A percentile compares a stretch with the other conserved stretches of the same genome.
Conservation (phyloP, 495 filamentous ascomycete species). For the Amorphotheca resinae region DNA sequence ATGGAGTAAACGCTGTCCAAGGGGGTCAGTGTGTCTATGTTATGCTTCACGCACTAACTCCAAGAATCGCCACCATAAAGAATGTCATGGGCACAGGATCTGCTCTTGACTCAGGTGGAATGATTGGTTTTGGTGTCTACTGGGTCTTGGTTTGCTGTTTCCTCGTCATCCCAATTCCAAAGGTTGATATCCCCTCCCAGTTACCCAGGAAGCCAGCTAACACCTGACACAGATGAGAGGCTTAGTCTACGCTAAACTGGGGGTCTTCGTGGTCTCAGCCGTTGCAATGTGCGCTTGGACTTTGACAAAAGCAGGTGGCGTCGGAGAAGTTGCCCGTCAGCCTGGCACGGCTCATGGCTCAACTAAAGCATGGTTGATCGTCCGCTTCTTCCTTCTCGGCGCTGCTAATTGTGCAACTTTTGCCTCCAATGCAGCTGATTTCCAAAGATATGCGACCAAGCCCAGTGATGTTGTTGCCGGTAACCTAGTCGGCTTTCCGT, state of each 20-base stretch:
- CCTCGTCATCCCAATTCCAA: constrained; percentile 25
- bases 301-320: constrained; percentile 20
- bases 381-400: constrained; percentile 27
- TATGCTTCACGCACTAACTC: constrained; percentile 27
- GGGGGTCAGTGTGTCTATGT: constrained; percentile 30
- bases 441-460: constrained; percentile 26
- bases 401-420: constrained; percentile 28
- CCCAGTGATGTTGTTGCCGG: constrained; percentile 27
- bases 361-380: constrained; percentile 23
- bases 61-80: constrained; percentile 24
- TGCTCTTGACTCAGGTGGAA: constrained; percentile 25
- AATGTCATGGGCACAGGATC: constrained; percentile 27
- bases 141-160: constrained; percentile 28
- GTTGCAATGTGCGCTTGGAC: constrained; percentile 28
- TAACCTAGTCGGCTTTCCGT: constrained; percentile 26
- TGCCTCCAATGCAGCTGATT: constrained; percentile 28
- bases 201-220: too few species aligned
- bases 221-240: constrained; percentile 19
- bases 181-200: constrained; percentile 8
- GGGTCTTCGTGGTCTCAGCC: constrained; percentile 23
- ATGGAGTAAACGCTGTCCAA: constrained; percentile 27
- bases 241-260: constrained; percentile 26
- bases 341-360: constrained; percentile 23
- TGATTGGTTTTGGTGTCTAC: constrained; percentile 27
- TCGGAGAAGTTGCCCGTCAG: constrained; percentile 17